A percentile compares a stretch with the other conserved stretches of the same genome.
phyloP scores from a whole-genome alignment of 2,329 filamentous ascomycete genomes.

The Phaeoacremonium minimum region DNA sequence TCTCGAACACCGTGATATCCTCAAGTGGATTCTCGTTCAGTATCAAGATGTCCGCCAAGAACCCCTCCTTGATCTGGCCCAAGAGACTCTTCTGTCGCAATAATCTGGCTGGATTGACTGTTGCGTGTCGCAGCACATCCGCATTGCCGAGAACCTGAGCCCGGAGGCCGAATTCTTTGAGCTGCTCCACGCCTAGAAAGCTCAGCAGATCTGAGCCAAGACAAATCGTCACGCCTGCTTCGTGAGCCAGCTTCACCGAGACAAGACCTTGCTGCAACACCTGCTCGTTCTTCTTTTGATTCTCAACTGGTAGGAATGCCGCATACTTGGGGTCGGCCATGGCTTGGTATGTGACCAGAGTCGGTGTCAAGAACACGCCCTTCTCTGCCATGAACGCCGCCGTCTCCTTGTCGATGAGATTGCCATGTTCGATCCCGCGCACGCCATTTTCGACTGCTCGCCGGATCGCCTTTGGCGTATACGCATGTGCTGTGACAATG shows the following conservation, averaged over 20 bases:
- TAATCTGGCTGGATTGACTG: conserved; percentile 40
- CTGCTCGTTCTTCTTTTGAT: conserved; percentile 7
- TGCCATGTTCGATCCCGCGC: conserved; percentile 38
- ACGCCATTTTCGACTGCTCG: conserved; percentile 44
- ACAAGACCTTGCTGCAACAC: conserved; percentile 4
- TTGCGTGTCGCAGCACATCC: conserved; percentile 11
- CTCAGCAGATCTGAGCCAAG: conserved; percentile 8
- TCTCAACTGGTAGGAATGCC: conserved; percentile 4
- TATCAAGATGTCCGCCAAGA: conserved; percentile 43
- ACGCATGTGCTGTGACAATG: conserved; percentile 47
- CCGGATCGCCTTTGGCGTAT: conserved; percentile 41
- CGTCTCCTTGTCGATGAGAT: conserved; percentile 25
- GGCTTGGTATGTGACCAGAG: conserved; percentile 36
- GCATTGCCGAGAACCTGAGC: conserved; percentile 1
- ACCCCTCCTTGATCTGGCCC: conserved; percentile 40
- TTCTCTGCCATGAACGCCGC: conserved; percentile 40
- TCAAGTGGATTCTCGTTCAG: conserved; percentile 44
- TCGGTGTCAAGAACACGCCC: conserved; percentile 42
- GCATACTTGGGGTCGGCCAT: conserved; percentile 20
- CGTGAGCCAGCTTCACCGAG: conserved; percentile 4
- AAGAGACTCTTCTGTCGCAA: conserved; percentile 35
- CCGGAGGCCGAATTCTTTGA: conserved; percentile 8
- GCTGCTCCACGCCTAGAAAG: conserved; percentile 9
- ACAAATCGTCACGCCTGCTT: conserved; percentile 8
- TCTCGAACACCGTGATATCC: conserved; percentile 42